A percentile compares a stretch with the other conserved stretches of the same genome.
Conservation (phyloP, 1,284 basidiomycete species). For the Earliella scabrosa region DNA sequence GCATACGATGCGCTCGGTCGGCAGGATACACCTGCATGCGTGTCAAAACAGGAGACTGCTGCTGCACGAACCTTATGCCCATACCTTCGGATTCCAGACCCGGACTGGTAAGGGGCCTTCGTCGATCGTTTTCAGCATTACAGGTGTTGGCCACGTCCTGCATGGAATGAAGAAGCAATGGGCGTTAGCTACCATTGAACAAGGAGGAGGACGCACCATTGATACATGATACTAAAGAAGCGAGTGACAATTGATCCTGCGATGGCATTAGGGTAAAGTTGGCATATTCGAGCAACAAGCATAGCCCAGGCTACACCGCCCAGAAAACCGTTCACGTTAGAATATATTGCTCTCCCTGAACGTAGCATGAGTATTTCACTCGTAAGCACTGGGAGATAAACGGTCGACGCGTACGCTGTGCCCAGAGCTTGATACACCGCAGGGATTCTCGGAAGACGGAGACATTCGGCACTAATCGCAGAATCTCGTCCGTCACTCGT, state of each 20-base stretch:
- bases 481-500: constrained; percentile 94
- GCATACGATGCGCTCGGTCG: constrained; percentile 96
- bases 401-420: constrained; percentile 83
- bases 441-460: constrained; percentile 94
- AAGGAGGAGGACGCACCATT: too few relatives aligned
- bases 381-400: background rate
- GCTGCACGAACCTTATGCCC: constrained; percentile 6
- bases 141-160: constrained; percentile 98
- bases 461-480: constrained; percentile 94
- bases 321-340: constrained; percentile 97
- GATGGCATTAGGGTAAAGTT: constrained; percentile 94
- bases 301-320: constrained; percentile 99
- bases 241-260: constrained; percentile 96
- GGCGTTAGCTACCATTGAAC: too few relatives aligned
- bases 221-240: constrained; percentile 96
- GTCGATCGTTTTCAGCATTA: constrained; percentile 95
- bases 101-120: constrained; percentile 92
- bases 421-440: constrained; percentile 98
- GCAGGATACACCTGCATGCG: constrained; percentile 80
- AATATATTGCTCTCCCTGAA: constrained; percentile 93
- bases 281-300: constrained; percentile 97
- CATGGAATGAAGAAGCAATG: constrained; percentile 13
- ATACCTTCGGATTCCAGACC: constrained; percentile 97
- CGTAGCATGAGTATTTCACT: background rate
- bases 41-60: too few relatives aligned